Conservation (phyloP, 2,329 filamentous ascomycete species). For the Neoscytalidium dimidiatum region DNA sequence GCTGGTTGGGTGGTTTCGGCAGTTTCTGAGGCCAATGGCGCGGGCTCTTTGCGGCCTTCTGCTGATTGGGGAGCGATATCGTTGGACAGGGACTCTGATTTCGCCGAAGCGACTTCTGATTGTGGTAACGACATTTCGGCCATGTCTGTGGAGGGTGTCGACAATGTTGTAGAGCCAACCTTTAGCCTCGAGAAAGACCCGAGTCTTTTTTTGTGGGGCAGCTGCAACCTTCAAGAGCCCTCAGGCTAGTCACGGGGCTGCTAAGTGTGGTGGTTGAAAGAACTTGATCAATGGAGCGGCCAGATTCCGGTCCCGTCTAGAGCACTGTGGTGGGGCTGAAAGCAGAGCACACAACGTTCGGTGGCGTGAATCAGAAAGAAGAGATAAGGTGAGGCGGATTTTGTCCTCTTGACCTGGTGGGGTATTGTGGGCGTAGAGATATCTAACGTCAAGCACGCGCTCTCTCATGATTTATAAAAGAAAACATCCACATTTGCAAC, state of each 20-base stretch:
- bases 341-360: not conserved
- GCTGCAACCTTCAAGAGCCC: not conserved
- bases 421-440: not conserved
- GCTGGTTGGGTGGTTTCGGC: not conserved
- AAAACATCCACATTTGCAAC: not conserved
- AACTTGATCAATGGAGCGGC: not conserved
- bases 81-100: not conserved
- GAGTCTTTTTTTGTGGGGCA: not conserved
- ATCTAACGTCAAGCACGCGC: not conserved
- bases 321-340: not conserved
- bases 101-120: not conserved
- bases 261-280: not conserved
- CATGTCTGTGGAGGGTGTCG: not conserved
- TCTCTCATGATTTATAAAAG: not conserved
- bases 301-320: not conserved
- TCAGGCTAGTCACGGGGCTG: not conserved
- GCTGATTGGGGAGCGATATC: not conserved
- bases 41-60: not conserved
- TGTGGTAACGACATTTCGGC: not conserved
- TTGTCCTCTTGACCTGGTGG: not conserved
- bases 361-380: not conserved
- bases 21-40: no score
- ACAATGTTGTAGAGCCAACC: not conserved
- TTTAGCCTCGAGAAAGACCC: not conserved
- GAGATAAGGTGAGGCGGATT: not conserved